A percentile compares a stretch with the other conserved stretches of the same genome.
Evolutionary conservation across 2,329 filamentous ascomycete genomes (phyloP).

Genomic region (Penicillium polonicum): DNA sequence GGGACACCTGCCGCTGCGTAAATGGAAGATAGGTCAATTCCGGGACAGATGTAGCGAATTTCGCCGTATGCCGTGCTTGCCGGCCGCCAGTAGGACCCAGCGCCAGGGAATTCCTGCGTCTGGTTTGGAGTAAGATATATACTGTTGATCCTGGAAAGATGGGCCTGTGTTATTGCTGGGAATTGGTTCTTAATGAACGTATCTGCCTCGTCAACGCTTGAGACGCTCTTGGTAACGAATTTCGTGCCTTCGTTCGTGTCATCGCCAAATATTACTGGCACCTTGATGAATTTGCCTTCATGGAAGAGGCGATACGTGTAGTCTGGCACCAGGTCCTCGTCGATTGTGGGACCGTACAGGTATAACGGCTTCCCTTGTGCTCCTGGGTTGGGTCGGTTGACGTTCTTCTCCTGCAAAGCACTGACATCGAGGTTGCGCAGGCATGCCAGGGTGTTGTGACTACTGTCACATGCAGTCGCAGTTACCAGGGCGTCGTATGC

Average conservation of each 20-base stretch:
- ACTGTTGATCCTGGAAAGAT: conserved; percentile 53
- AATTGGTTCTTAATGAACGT: conserved; percentile 60
- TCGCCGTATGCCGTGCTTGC: conserved; percentile 62
- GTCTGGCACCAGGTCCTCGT: conserved; percentile 52
- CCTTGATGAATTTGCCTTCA: conserved; percentile 50
- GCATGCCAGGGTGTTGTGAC: conserved; percentile 48
- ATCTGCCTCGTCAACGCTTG: conserved; percentile 51
- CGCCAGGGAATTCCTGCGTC: conserved; percentile 46
- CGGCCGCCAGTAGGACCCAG: conserved; percentile 59
- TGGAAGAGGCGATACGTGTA: conserved; percentile 52
- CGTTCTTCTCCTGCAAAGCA: conserved; percentile 48
- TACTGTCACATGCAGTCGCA: conserved; percentile 48
- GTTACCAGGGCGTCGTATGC: conserved; percentile 53
- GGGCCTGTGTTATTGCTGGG: conserved; percentile 51
- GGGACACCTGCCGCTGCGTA: conserved; percentile 33
- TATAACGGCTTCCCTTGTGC: conserved; percentile 47
- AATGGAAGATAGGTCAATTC: conserved; percentile 53
- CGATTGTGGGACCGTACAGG: conserved; percentile 54
- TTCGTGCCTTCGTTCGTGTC: conserved; percentile 66
- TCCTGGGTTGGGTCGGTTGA: conserved; percentile 48
- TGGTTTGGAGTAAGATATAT: conserved; percentile 56
- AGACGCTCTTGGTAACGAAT: conserved; percentile 55
- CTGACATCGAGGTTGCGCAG: conserved; percentile 48
- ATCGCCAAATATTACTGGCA: conserved; percentile 58
- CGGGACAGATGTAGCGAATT: conserved; percentile 64